Evolutionary conservation across 768 basidiomycete species (phyloP).

Genomic region (Lactarius evosmus): DNA sequence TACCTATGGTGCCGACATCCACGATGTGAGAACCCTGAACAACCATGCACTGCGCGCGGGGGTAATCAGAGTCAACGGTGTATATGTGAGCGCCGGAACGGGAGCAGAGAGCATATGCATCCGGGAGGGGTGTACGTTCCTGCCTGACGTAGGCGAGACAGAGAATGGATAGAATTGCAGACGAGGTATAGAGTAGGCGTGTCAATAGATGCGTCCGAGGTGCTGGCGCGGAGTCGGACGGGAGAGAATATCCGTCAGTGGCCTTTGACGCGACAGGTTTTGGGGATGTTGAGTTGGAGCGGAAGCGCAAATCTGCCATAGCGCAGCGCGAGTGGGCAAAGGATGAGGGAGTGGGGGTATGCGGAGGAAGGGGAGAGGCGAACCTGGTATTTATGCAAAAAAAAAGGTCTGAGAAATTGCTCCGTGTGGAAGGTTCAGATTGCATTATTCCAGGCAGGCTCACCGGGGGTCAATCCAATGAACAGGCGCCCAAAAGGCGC

Average conservation of each 20-base stretch:
- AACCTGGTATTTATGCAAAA: slow-evolving; percentile 29
- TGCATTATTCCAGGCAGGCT: slow-evolving; percentile 22
- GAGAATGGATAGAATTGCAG: slow-evolving; percentile 29
- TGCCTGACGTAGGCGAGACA: slow-evolving; percentile 23
- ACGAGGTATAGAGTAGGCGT: slow-evolving; percentile 27
- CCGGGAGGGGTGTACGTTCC: slow-evolving; percentile 25
- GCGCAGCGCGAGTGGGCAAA: slow-evolving; percentile 3
- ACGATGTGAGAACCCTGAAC: slow-evolving; percentile 49
- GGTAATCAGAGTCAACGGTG: slow-evolving; percentile 57
- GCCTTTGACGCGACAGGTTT: slow-evolving; percentile 13
- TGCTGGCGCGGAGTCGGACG: neutral
- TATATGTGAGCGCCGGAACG: slow-evolving; percentile 51
- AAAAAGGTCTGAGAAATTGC: slow-evolving; percentile 25
- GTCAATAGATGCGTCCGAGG: slow-evolving; percentile 8
- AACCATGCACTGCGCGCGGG: slow-evolving; percentile 61
- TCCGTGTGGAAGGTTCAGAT: slow-evolving; percentile 23
- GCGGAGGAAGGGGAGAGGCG: slow-evolving; percentile 8
- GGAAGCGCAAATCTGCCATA: slow-evolving; percentile 28
- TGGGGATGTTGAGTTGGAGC: slow-evolving; percentile 26
- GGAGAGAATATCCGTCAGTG: neutral
- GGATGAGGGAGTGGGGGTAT: slow-evolving; percentile 3
- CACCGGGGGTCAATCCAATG: slow-evolving; percentile 21
- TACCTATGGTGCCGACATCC: slow-evolving; percentile 56
- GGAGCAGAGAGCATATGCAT: slow-evolving; percentile 64
- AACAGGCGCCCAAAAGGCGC: slow-evolving; percentile 20